phyloP scores from a whole-genome alignment of 1,139 yeast genomes.

The Candida neerlandica region DNA sequence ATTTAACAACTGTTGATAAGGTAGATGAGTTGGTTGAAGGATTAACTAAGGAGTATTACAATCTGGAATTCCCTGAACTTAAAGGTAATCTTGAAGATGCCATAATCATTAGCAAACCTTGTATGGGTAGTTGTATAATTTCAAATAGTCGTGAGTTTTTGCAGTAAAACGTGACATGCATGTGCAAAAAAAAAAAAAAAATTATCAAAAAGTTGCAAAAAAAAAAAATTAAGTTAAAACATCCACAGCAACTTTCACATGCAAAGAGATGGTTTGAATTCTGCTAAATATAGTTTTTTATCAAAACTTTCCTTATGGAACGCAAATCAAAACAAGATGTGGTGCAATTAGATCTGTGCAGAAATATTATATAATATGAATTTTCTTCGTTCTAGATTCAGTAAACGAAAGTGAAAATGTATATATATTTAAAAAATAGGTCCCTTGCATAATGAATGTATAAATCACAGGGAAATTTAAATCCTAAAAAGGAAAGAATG shows the following conservation, averaged over 20 bases:
- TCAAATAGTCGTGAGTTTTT: slow-evolving; percentile 3
- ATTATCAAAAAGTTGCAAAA: slow-evolving; percentile 2
- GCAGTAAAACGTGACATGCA: slow-evolving; percentile 4
- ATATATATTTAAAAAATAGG: too few species aligned
- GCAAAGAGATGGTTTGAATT: background rate
- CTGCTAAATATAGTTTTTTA: too few species aligned
- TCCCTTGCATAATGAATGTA: too few species aligned
- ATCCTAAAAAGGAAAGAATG: too few species aligned
- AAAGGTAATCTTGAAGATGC: slow-evolving; percentile 50
- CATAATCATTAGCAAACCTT: slow-evolving; percentile 59
- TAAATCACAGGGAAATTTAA: too few species aligned
- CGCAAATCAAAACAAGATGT: too few species aligned
- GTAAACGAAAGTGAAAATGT: too few species aligned
- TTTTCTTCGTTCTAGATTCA: too few species aligned
- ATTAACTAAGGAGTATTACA: slow-evolving; percentile 43
- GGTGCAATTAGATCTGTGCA: too few species aligned
- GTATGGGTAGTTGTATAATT: slow-evolving; percentile 52
- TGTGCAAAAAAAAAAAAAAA: background rate
- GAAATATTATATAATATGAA: too few species aligned
- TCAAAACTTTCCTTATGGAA: too few species aligned
- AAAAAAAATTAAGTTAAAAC: background rate
- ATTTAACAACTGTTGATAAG: slow-evolving; percentile 53
- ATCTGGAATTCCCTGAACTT: slow-evolving; percentile 49
- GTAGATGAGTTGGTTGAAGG: slow-evolving; percentile 44
- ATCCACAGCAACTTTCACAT: background rate